Base-by-base conservation (phyloP, 148 eudicot genomes). In the Chenopodium suecicum region DNA sequence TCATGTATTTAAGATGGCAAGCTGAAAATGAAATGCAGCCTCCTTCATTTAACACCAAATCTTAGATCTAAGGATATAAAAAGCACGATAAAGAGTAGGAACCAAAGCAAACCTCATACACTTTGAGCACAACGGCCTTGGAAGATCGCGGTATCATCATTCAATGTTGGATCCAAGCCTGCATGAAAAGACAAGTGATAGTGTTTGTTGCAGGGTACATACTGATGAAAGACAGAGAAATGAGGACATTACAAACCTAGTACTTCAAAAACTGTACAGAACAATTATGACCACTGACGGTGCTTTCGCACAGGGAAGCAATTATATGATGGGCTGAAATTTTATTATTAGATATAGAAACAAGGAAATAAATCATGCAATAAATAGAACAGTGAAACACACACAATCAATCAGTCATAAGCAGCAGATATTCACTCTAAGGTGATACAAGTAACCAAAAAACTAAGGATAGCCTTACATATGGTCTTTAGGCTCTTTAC, bases 71-170 rank as follows among this genome's bases (percentile, higher is more conserved):
- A 13, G 34, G 11, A 50, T 62, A 27, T 48, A 74, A 74, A 31
- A 46, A 73, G 31, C 58, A 73, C 6, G 13, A 47, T n/a, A 73
- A 46, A 48, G 23, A 48, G 46, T 47, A 29, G 20, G 62, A 1
- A 50, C 75, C 23, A 67, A 22, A 44, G n/a, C 79, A 23, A 41
- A 77, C 80, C 73, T 78, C 62, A 47, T 34, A 77, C 23, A 19
- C 9, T 9, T 9, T 37, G 0, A 44, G 34, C 17, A 68, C 12
- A 48, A 20, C 31, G 0, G 68, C 60, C 52, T n/a, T 10, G 12
- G 31, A 63, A 44, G 5, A 22, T 10, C 4, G 3, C 32, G 71
- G 19, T 25, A 41, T 69, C 20, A 58, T 19, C 52, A 63, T 32
- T 17, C 20, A 34, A 16, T 58, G 17, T 34, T 46, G 76, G 48